A percentile compares a stretch with the other conserved stretches of the same genome.
phyloP scores from a whole-genome alignment of 2,329 filamentous ascomycete genomes.

The Polychaeton citri region DNA sequence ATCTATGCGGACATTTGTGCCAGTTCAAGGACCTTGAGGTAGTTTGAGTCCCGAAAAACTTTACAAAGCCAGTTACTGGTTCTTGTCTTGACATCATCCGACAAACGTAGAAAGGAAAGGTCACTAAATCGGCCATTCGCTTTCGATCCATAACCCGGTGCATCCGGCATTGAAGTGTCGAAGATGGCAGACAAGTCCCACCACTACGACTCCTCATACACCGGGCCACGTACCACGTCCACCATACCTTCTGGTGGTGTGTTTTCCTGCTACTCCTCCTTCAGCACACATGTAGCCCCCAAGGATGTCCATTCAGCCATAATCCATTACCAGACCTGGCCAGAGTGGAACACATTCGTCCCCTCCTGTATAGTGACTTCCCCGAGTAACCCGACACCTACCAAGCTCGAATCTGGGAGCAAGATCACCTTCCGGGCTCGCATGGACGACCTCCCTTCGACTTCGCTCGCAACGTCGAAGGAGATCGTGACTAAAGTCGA shows the following conservation, averaged over 20 bases:
- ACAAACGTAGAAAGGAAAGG: too few relatives aligned
- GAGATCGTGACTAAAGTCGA: not conserved
- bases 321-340: conserved; percentile 32
- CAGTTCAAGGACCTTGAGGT: too few relatives aligned
- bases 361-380: conserved; percentile 9
- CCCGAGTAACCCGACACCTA: not conserved
- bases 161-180: too few relatives aligned
- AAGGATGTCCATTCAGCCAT: conserved; percentile 30
- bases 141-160: too few relatives aligned
- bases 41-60: too few relatives aligned
- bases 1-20: too few relatives aligned
- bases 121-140: too few relatives aligned
- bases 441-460: not conserved
- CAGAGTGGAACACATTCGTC: conserved; percentile 35
- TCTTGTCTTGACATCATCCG: too few relatives aligned
- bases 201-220: conserved; percentile 11
- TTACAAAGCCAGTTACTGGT: too few relatives aligned
- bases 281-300: conserved; percentile 27
- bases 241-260: conserved; percentile 18
- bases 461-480: not conserved
- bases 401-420: not conserved
- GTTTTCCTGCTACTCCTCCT: conserved; percentile 21
- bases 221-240: conserved; percentile 14
- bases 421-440: not conserved
- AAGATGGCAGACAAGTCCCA: too few relatives aligned